A percentile compares a stretch with the other conserved stretches of the same genome.
These are phyloP conservation scores for Tolypocladium cylindrosporum DNA, from an alignment of 2,329 filamentous ascomycete species.

Conservation along the genomic window DNA sequence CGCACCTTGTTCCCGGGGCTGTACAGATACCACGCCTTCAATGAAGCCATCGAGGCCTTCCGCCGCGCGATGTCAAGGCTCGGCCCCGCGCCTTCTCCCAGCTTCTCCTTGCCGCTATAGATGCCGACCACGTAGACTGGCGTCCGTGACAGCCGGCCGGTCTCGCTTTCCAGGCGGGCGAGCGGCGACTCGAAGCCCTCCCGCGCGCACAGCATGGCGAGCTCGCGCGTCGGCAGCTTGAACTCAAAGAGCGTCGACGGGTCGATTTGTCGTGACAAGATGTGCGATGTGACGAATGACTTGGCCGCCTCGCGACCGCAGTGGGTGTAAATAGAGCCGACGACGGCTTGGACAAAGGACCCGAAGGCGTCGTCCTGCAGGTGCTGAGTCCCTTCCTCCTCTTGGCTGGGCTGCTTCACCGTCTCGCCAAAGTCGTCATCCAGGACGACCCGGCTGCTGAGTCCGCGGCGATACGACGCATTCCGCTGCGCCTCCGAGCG, in stretches of 20 bases:
- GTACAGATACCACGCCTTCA: conserved; percentile 97
- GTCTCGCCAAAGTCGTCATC: conserved; percentile 77
- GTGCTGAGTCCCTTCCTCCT: conserved; percentile 38
- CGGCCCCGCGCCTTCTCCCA: conserved; percentile 79
- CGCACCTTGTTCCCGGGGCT: conserved; percentile 58
- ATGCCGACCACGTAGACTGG: conserved; percentile 93
- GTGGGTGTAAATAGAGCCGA: conserved; percentile 81
- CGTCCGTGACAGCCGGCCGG: conserved; percentile 71
- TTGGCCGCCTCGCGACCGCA: conserved; percentile 69
- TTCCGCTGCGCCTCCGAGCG: conserved; percentile 39
- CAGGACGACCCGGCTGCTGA: conserved; percentile 68
- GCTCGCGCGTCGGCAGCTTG: conserved; percentile 71
- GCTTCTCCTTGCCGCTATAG: conserved; percentile 80
- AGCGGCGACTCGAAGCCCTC: conserved; percentile 85
- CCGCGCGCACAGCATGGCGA: conserved; percentile 71
- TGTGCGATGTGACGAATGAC: conserved; percentile 72
- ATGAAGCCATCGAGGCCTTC: conserved; percentile 70
- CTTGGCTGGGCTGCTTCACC: conserved; percentile 15
- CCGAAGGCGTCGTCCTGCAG: conserved; percentile 67
- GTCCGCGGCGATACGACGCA: conserved; percentile 48
- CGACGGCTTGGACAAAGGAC: conserved; percentile 71
- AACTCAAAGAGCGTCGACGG: conserved; percentile 75
- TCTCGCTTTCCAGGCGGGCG: conserved; percentile 82
- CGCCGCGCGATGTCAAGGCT: conserved; percentile 68
- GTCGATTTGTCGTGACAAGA: conserved; percentile 70